Evolutionary conservation across 495 filamentous ascomycete species (phyloP), one percentile per base, ranked within the genome.

Genomic region (Aspergillus panamensis): DNA sequence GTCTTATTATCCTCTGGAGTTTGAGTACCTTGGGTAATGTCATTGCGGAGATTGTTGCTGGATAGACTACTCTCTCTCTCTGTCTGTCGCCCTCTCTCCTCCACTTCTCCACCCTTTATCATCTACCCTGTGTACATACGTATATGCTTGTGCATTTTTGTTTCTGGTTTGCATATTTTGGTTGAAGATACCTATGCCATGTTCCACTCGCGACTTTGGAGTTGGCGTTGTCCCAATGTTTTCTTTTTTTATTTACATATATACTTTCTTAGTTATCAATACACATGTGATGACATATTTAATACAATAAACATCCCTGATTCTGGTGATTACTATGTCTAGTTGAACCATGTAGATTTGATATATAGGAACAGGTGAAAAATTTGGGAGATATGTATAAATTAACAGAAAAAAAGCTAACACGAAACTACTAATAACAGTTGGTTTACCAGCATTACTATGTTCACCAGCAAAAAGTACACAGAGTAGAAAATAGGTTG

Each of bases 21-120:
- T 71, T 90, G n/a, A 91, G 90, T 69, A 97, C 94, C 3, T 58
- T 89, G 29, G 76, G 85, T 6, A 99, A 97, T 73, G 73, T 99
- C 3, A 79, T 84, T 48, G 81, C 92, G n/a, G 94, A 99, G 75
- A 56, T 92, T 52, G 29, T 62, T 16, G 61, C 42, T 48, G 72
- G 25, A 20, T 45, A 20, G 42, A 19, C 9, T 17, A 45, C 40
- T 20, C 8, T 52, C 25, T 20, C 13, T 47, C 40, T 9, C 35
- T n/a, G n/a, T n/a, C n/a, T n/a, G n/a, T n/a, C n/a, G n/a, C n/a
- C n/a, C n/a, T n/a, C n/a, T n/a, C n/a, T n/a, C n/a, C n/a, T n/a
- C n/a, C n/a, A n/a, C n/a, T n/a, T n/a, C n/a, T n/a, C 29, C n/a
- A 13, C n/a, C 13, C 10, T 45, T 42, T 29, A 35, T 9, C 8